Evolutionary conservation across 2,329 filamentous ascomycete genomes (phyloP).

Genomic region (Pseudogymnoascus sp.): DNA sequence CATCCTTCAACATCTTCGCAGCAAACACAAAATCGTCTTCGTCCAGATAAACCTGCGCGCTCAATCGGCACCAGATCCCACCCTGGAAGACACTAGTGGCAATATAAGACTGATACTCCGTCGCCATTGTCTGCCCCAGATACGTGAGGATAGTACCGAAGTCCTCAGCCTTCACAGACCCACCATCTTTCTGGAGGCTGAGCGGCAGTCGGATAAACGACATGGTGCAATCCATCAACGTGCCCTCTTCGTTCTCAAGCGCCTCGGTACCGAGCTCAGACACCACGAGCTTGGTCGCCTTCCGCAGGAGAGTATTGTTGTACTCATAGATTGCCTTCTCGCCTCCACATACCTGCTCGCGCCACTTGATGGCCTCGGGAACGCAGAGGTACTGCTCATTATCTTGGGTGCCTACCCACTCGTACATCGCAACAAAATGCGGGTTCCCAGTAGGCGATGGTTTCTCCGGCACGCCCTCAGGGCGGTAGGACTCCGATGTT

Average conservation of each 20-base stretch:
- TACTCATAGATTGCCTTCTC: constrained; percentile 64
- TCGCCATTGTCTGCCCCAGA: constrained; percentile 46
- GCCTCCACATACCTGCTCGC: constrained; percentile 61
- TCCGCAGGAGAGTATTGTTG: constrained; percentile 51
- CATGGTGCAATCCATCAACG: neutral
- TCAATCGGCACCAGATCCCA: constrained; percentile 64
- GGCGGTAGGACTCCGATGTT: constrained; percentile 70
- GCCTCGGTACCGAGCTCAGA: constrained; percentile 60
- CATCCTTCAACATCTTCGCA: constrained; percentile 35
- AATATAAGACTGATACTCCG: constrained; percentile 65
- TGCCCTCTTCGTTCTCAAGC: constrained; percentile 50
- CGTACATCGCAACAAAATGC: constrained; percentile 66
- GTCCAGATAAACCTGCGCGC: constrained; percentile 80
- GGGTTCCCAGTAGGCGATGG: constrained; percentile 33
- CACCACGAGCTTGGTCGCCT: constrained; percentile 56
- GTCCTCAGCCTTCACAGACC: constrained; percentile 36
- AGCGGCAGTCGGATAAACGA: constrained; percentile 10
- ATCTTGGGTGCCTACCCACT: constrained; percentile 71
- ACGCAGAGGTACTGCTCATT: constrained; percentile 65
- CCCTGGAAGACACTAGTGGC: constrained; percentile 54
- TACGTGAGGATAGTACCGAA: constrained; percentile 34
- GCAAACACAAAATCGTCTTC: constrained; percentile 69
- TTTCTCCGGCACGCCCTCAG: constrained; percentile 27
- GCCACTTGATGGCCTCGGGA: constrained; percentile 64
- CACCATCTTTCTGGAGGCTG: constrained; percentile 31